Base-by-base conservation (phyloP, 768 basidiomycete genomes). In the Agrocybe praecox region DNA sequence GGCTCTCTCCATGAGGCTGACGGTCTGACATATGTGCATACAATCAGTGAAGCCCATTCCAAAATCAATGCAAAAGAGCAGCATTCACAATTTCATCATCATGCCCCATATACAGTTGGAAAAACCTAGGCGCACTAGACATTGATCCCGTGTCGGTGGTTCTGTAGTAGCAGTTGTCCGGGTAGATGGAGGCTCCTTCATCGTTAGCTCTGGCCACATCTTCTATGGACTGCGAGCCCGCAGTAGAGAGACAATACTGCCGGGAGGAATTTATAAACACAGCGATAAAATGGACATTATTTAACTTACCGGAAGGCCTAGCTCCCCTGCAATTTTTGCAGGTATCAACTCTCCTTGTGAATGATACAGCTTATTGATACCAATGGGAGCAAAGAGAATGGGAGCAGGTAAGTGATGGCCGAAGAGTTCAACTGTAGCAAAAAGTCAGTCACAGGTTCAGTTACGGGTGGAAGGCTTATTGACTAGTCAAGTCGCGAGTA, bases 31-130 rank as follows among this genome's bases (percentile, higher is more conserved):
- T 7, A 43, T 19, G 6, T 23, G 19, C 32, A 50, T 14, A 17
- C 29, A 12, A 5, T 40, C 12, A 34, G 33, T n/a, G n/a, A 15
- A n/a, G 36, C 12, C n/a, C 12, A 40, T n/a, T n/a, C 12, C 36
- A 40, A 12, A 14, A 29, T 29, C 5, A 5, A 40, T n/a, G 14
- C 14, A 6, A 40, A n/a, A 40, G 36, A 14, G 12, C n/a, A 29
- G 45, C n/a, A 60, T 73, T 50, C 36, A 77, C 77, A 22, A 83
- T 61, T 24, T 82, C 81, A 46, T 81, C 81, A 54, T 83, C 80
- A 56, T 80, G 81, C 1, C 80, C 78, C 76, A 80, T 80, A 60
- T 84, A 83, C 17, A 84, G 67, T 69, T 83, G 82, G 72, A 79
- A 84, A 62, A 80, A 83, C n/a, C 80, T 71, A 1, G 79, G 77